Percentiles rank a stretch among this genome's conserved stretches.
These are phyloP conservation scores for Backusella macrospora DNA, from an alignment of 192 early-diverging fungal genomes.

Conservation along the genomic window DNA sequence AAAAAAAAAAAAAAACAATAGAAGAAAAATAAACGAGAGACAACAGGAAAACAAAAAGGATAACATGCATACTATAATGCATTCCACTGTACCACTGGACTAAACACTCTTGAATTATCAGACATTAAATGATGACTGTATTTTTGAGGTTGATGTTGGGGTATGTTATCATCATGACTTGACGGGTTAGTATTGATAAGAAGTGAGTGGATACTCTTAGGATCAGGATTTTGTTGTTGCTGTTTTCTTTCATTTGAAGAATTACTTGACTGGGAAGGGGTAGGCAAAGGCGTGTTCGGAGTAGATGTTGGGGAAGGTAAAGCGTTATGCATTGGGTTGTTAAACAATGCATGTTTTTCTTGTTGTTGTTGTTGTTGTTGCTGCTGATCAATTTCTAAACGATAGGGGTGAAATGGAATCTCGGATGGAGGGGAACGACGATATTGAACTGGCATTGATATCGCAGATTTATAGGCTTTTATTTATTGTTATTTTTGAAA, in stretches of 20 bases:
- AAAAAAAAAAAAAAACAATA: too few relatives aligned
- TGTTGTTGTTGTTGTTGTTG: neutral
- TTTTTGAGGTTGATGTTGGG: neutral
- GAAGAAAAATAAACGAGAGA: neutral
- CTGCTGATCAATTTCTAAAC: neutral
- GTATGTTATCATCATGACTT: neutral
- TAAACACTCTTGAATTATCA: conserved; percentile 3
- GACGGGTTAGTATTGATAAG: neutral
- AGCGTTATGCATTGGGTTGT: neutral
- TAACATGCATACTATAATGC: neutral
- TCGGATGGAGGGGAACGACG: neutral
- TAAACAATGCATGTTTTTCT: conserved; percentile 2
- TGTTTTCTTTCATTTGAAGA: neutral
- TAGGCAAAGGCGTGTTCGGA: conserved; percentile 1
- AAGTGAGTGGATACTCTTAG: neutral
- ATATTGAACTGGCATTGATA: neutral
- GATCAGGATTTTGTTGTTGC: neutral
- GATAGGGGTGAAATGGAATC: too few relatives aligned
- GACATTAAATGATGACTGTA: neutral
- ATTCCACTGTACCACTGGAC: conserved; percentile 7
- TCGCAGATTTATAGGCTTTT: neutral
- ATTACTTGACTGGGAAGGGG: neutral
- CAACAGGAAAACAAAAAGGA: neutral
- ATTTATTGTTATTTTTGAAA: neutral
- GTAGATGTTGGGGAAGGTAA: conserved; percentile 11